Evolutionary conservation across 2,329 filamentous ascomycete species (phyloP).

Genomic region (Furcasterigmium furcatum): DNA sequence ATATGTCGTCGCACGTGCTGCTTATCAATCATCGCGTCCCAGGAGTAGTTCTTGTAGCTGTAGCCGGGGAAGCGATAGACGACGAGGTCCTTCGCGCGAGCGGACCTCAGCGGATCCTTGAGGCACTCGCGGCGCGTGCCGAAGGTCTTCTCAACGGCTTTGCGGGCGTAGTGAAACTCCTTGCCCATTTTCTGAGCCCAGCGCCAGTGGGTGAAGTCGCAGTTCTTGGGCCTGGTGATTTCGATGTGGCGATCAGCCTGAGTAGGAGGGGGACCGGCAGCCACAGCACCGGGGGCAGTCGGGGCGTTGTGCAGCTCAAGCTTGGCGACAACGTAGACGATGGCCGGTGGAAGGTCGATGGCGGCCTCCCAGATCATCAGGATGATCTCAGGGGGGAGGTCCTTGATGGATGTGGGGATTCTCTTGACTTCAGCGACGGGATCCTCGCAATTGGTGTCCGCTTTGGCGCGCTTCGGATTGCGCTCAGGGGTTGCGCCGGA

Average conservation of each 20-base stretch:
- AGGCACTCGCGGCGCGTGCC: neutral
- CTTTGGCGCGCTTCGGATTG: too few species aligned
- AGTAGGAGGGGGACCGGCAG: too few species aligned
- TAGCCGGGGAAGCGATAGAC: neutral
- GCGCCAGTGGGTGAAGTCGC: neutral
- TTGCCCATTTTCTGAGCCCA: neutral
- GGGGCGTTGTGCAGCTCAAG: neutral
- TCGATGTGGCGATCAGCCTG: neutral
- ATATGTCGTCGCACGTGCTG: neutral
- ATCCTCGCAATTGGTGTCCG: too few species aligned
- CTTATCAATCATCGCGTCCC: neutral
- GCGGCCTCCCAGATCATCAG: neutral
- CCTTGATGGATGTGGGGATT: too few species aligned
- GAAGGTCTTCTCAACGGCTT: neutral
- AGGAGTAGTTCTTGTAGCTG: neutral
- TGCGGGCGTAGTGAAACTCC: neutral
- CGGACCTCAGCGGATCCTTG: neutral
- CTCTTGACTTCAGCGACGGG: too few species aligned
- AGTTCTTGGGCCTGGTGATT: neutral
- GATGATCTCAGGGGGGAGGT: neutral
- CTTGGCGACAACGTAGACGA: neutral
- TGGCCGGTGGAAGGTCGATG: neutral
- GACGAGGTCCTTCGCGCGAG: neutral
- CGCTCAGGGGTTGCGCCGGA: too few species aligned
- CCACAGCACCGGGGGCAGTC: too few species aligned